Evolutionary conservation across 345 rosid genomes (phyloP), one percentile per base, ranked within the genome.

Genomic region (Eucalyptus melliodora): DNA sequence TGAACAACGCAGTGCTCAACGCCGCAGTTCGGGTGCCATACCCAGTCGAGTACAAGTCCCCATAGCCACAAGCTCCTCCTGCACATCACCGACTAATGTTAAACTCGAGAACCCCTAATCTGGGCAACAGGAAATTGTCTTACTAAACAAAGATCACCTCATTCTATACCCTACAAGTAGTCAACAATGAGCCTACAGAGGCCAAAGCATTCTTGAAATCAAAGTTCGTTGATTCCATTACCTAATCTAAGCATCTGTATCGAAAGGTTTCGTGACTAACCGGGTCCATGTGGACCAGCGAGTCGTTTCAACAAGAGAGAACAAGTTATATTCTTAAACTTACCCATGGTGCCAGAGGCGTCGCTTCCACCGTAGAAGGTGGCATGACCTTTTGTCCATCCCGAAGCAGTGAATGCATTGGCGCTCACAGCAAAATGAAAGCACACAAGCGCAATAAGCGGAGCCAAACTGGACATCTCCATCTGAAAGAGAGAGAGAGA

Each of bases 51-150:
- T 95, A 93, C 83, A 95, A 87, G 93, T 96, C 92, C n/a, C 97
- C 98, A 16, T 96, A 96, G 11, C 97, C 98, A 89, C 98, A 96
- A 81, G 98, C 97, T 90, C 98, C 97, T 5, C 98, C 98, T 96
- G 90, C 60, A 44, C 27, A 40, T 77, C 47, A 21, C 47, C 30
- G 27, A 40, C 47, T 23, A 21, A 40, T 40, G 85, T 77, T 23
- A 21, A 40, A 77, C 85, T 77, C 47, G 85, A 77, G 27, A 77
- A 27, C 16, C 85, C 85, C 47, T 40, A 40, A 11, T 77, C 44
- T 11, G 47, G 47, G 56, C 87, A n/a, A 24, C 88, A 42, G 7
- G 31, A 77, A 77, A 77, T 21, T 6, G 47, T 77, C 85, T 77
- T 40, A 10, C 83, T 40, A 37, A 86, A 86, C 47, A 53, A 34